Evolutionary conservation across 768 basidiomycete species (phyloP).

Genomic region (Mycena crocata): DNA sequence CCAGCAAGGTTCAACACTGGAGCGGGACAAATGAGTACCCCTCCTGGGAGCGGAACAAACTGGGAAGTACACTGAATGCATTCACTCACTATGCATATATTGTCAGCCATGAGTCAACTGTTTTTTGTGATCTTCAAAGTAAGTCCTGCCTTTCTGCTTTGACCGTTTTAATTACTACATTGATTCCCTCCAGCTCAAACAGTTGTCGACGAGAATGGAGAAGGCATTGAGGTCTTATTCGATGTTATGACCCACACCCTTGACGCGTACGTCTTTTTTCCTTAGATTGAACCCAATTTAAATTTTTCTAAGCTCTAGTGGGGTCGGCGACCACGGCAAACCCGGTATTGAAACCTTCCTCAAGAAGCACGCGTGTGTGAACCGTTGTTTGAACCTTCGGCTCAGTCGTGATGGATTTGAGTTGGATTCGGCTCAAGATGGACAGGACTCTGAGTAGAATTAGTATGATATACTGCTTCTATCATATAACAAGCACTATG

Average conservation of each 20-base stretch:
- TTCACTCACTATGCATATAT: conserved; percentile 16
- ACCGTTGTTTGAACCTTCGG: background rate
- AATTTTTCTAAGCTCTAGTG: background rate
- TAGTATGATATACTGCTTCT: too few species aligned
- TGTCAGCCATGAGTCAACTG: conserved; percentile 3
- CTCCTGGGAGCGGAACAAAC: conserved; percentile 5
- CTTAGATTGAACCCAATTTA: background rate
- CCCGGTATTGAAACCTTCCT: background rate
- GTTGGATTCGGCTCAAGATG: too few species aligned
- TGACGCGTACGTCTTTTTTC: background rate
- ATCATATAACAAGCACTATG: too few species aligned
- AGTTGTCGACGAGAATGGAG: background rate
- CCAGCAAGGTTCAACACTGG: conserved; percentile 8
- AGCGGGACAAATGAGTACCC: conserved; percentile 19
- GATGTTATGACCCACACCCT: conserved; percentile 4
- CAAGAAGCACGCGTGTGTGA: conserved; percentile 1
- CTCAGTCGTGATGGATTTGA: conserved; percentile 1
- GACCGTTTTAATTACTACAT: background rate
- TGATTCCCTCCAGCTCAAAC: background rate
- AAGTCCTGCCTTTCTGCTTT: background rate
- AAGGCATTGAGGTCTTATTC: background rate
- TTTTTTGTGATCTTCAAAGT: conserved; percentile 18
- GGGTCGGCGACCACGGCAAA: conserved; percentile 8
- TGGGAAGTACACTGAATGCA: conserved; percentile 7
- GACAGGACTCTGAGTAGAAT: too few species aligned